phyloP scores from a whole-genome alignment of 2,329 filamentous ascomycete species.

The Helicocarpus griseus region DNA sequence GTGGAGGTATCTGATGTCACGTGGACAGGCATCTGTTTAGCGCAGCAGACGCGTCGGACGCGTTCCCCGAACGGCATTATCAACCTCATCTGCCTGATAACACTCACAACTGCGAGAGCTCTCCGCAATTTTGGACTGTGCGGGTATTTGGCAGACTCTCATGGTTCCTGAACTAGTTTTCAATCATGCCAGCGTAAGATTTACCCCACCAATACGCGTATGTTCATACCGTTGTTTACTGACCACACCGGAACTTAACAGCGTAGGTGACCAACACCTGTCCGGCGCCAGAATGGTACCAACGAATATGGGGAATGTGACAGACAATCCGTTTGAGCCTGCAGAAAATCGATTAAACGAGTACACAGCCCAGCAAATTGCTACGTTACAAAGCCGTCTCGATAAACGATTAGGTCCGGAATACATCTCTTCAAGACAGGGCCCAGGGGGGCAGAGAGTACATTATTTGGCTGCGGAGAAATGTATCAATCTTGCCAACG shows the following conservation, averaged over 20 bases:
- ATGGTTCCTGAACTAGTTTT: neutral
- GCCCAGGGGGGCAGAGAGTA: constrained; percentile 74
- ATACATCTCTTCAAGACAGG: constrained; percentile 80
- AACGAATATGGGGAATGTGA: constrained; percentile 23
- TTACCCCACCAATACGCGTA: neutral
- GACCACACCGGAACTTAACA: constrained; percentile 22
- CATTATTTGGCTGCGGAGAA: constrained; percentile 96
- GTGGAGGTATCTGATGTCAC: neutral
- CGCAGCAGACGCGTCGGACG: neutral
- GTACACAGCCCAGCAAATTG: constrained; percentile 85
- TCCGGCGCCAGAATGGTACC: constrained; percentile 34
- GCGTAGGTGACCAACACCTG: constrained; percentile 61
- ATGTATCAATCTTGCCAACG: constrained; percentile 87
- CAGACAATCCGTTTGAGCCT: constrained; percentile 73
- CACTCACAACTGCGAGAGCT: neutral
- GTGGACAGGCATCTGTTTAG: neutral
- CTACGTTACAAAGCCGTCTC: constrained; percentile 72
- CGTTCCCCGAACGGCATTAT: neutral
- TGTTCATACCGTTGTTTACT: neutral
- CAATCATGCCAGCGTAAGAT: constrained; percentile 1
- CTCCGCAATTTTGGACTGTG: neutral
- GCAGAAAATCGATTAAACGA: constrained; percentile 57
- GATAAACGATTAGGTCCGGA: constrained; percentile 93
- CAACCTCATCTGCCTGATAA: neutral
- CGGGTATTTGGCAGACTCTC: neutral